These are phyloP conservation scores for Candida michaelii DNA, from an alignment of 805 yeast species.

Conservation along the genomic window DNA sequence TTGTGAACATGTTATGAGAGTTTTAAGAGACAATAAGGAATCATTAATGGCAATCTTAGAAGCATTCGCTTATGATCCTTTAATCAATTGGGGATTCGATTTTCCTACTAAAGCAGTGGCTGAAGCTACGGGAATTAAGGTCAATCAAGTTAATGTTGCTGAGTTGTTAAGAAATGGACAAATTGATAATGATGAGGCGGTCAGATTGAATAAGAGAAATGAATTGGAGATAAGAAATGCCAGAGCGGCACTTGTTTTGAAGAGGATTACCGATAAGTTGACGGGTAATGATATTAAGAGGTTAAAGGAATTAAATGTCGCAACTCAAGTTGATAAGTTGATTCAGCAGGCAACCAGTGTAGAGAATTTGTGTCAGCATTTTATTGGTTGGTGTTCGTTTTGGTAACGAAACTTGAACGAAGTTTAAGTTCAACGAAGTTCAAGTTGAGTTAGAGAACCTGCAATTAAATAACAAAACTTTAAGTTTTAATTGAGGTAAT, in stretches of 20 bases:
- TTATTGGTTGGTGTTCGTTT: conserved; percentile 98
- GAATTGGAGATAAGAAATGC: conserved; percentile 77
- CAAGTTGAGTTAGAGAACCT: no score
- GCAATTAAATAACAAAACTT: no score
- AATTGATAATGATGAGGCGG: conserved; percentile 76
- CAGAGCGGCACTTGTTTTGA: conserved; percentile 85
- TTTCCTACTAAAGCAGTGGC: conserved; percentile 78
- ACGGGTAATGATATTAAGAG: conserved; percentile 91
- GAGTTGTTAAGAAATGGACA: conserved; percentile 71
- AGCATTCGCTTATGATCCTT: conserved; percentile 97
- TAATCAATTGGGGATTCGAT: conserved; percentile 98
- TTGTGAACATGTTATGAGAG: conserved; percentile 96
- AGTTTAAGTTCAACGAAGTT: no score
- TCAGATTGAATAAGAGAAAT: conserved; percentile 66
- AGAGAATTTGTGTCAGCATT: conserved; percentile 94
- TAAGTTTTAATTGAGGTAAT: no score
- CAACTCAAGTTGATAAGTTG: conserved; percentile 88
- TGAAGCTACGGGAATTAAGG: conserved; percentile 68
- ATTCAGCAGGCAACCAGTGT: conserved; percentile 96
- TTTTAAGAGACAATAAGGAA: conserved; percentile 89
- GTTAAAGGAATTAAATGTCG: conserved; percentile 67
- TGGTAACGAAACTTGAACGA: conserved; percentile 75
- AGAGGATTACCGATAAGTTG: conserved; percentile 86
- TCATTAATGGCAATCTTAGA: conserved; percentile 97
- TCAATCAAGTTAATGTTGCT: conserved; percentile 66